Percentiles rank a stretch among this genome's conserved stretches.
Conservation (phyloP, 2,329 filamentous ascomycete species). For the Apiospora sp. region DNA sequence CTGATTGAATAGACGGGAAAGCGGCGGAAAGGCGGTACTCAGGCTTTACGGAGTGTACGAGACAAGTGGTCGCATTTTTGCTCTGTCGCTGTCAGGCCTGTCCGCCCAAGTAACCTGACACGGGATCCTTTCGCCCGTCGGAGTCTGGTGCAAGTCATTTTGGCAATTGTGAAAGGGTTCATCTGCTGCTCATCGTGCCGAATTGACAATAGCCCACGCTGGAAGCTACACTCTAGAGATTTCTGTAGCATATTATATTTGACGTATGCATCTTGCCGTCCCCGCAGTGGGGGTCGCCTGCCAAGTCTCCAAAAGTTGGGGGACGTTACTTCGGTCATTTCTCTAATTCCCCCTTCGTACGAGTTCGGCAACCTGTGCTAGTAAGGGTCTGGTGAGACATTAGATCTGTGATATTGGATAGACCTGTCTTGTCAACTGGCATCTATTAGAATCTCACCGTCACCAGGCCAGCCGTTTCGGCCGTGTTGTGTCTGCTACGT, state of each 20-base stretch:
- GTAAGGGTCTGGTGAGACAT: not conserved
- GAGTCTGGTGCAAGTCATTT: not conserved
- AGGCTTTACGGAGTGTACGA: not conserved
- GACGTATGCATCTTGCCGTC: not conserved
- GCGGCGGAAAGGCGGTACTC: not conserved
- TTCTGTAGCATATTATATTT: not conserved
- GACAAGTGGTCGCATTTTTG: not conserved
- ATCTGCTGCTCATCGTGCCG: not conserved
- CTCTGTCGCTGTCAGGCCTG: not conserved
- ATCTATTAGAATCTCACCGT: not conserved
- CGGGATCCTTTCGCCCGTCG: not conserved
- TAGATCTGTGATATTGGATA: not conserved
- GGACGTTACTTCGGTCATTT: not conserved
- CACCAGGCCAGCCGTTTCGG: not conserved
- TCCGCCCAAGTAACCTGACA: not conserved
- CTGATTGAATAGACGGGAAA: too few relatives aligned
- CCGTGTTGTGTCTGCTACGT: not conserved
- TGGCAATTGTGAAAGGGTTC: not conserved
- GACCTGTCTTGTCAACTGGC: not conserved
- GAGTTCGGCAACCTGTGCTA: not conserved
- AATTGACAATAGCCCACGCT: not conserved
- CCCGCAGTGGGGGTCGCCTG: not conserved
- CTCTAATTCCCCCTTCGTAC: not conserved
- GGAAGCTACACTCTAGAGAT: not conserved
- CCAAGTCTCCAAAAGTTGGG: not conserved